Base-by-base conservation (phyloP, 2,329 filamentous ascomycete species). In the Rhytidhysteron rufulum region DNA sequence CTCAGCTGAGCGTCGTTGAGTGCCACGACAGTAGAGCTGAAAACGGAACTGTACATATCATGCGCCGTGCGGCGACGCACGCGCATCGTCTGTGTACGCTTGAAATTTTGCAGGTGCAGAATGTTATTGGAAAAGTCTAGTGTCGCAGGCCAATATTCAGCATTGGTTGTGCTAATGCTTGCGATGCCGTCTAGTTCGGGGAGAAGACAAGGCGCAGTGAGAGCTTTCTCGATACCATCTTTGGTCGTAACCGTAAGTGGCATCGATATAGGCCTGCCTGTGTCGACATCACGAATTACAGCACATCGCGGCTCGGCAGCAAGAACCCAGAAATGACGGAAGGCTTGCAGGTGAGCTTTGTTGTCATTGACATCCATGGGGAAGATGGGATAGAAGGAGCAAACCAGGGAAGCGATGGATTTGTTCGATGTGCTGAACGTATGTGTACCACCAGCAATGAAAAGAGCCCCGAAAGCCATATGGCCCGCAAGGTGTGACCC, bases 261-360 rank as follows among this genome's bases (percentile, higher is more conserved):
- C 2, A 90, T 77, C 6, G 82, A 79, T 35, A 95, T 79, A 1
- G 90, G 86, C 31, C 88, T 82, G 30, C 85, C 82, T 0, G 88
- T 95, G 43, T 93, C 83, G 3, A 93, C 79, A 52, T 98, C 93
- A 45, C 91, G 86, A 15, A 88, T 80, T 1, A 98, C 80, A 0
- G 98, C 77, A 59, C 91, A 97, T 37, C 94, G 80, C 8, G 88
- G 81, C 56, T 98, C 93, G 0, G 87, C 85, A 2, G 93, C 93
- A 3, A 98, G 75, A 9, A 95, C 91, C 93, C 93, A 98, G 58
- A 98, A 86, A 66, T 98, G 91, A 4, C 94, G 82, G 70, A 98
- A 93, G 3, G 94, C 93, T 69, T 98, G 93, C 5, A 98, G 75
- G 56, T 98, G 93, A 9, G 88, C 89, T 49, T 87, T 85, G 59